A percentile compares a stretch with the other conserved stretches of the same genome.
Conservation (phyloP, 2,329 filamentous ascomycete species). For the Botrytis pseudocinerea region DNA sequence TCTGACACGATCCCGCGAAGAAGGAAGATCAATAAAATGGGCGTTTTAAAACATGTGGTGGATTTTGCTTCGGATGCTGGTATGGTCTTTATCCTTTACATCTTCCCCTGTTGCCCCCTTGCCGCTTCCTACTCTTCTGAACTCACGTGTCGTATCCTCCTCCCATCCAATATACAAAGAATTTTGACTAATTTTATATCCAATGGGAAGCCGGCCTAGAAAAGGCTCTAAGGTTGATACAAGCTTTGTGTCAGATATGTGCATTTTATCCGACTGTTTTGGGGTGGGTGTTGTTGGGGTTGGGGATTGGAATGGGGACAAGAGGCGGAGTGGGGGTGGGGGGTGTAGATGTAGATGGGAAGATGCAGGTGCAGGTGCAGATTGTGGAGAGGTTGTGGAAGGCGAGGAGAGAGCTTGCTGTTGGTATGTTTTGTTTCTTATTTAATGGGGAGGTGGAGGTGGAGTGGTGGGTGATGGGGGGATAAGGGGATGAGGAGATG, state of each 20-base stretch:
- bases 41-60: slow-evolving; percentile 28
- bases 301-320: slow-evolving; percentile 41
- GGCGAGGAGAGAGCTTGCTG: slow-evolving; percentile 45
- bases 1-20: background rate
- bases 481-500: too few relatives aligned
- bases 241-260: slow-evolving; percentile 53
- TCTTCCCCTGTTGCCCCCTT: background rate
- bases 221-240: slow-evolving; percentile 58
- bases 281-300: background rate
- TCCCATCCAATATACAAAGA: background rate
- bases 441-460: background rate
- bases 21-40: background rate
- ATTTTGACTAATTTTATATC: background rate
- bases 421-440: slow-evolving; percentile 42
- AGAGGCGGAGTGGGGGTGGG: background rate
- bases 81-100: slow-evolving; percentile 1
- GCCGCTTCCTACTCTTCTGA: background rate
- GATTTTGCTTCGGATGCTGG: slow-evolving; percentile 36
- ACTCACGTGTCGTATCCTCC: background rate
- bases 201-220: slow-evolving; percentile 56
- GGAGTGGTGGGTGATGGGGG: too few relatives aligned
- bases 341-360: background rate
- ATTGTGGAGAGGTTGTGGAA: slow-evolving; percentile 40
- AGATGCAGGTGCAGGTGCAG: slow-evolving; percentile 41
- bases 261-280: slow-evolving; percentile 45